Evolutionary conservation across 2,329 filamentous ascomycete genomes (phyloP).

Genomic region (Paecilomyces dactylethromorphus): DNA sequence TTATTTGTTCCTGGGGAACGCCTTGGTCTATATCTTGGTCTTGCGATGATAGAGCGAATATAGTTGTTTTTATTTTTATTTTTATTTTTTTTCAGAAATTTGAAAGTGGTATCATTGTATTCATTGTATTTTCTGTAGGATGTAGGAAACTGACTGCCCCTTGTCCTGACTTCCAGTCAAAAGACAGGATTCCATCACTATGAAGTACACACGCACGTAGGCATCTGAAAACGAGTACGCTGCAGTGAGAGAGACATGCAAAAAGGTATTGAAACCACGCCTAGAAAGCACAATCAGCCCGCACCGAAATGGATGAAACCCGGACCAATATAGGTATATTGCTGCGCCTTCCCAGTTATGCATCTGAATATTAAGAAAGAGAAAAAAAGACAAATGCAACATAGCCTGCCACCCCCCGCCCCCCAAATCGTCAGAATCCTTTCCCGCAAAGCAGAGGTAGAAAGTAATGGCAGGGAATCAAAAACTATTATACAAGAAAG

Average conservation of each 20-base stretch:
- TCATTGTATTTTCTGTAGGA: not conserved
- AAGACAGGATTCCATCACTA: not conserved
- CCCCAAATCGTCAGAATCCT: not conserved
- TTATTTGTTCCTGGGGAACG: too few species aligned
- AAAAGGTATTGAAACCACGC: slow-evolving; percentile 1
- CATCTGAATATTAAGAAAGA: not conserved
- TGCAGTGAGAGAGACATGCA: not conserved
- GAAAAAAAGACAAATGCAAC: not conserved
- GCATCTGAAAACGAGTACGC: not conserved
- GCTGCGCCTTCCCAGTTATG: not conserved
- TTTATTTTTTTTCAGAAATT: too few species aligned
- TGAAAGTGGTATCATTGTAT: slow-evolving; percentile 8
- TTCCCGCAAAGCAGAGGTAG: not conserved
- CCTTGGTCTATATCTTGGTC: not conserved
- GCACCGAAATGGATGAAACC: not conserved
- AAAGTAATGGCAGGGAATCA: not conserved
- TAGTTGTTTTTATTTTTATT: too few species aligned
- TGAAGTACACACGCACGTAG: not conserved
- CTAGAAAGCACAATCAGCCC: not conserved
- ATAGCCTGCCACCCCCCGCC: not conserved
- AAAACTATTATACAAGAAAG: not conserved
- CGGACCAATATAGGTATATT: not conserved
- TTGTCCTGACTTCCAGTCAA: not conserved
- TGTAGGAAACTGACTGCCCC: not conserved
- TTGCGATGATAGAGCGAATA: not conserved